These are phyloP conservation scores for Sclerotiophoma versabilis DNA, from an alignment of 2,329 filamentous ascomycete genomes.

Conservation along the genomic window DNA sequence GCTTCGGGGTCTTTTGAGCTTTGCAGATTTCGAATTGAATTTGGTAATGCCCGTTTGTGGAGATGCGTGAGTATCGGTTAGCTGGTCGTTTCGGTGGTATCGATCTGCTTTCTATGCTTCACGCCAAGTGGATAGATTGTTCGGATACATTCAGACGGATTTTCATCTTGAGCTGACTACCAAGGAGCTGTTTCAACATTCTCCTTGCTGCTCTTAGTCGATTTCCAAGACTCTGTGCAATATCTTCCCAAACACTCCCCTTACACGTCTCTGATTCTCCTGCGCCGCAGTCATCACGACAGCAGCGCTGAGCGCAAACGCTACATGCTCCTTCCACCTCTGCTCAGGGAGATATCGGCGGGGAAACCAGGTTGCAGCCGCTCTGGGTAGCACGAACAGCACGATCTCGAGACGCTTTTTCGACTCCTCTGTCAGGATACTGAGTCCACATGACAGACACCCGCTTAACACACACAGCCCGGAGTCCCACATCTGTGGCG, in stretches of 20 bases:
- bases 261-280: conserved; percentile 32
- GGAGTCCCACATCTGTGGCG: conserved; percentile 64
- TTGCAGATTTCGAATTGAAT: too few relatives aligned
- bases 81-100: too few relatives aligned
- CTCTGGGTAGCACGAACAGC: conserved; percentile 81
- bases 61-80: too few relatives aligned
- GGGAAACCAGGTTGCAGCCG: conserved; percentile 76
- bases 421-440: conserved; percentile 74
- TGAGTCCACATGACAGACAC: conserved; percentile 81
- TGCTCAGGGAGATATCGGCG: conserved; percentile 63
- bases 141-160: too few relatives aligned
- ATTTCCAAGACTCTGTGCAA: conserved; percentile 33
- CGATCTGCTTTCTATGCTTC: too few relatives aligned
- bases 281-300: conserved; percentile 41
- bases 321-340: conserved; percentile 42
- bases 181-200: not conserved
- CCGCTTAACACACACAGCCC: conserved; percentile 75
- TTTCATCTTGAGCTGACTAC: too few relatives aligned
- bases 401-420: conserved; percentile 75
- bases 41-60: too few relatives aligned
- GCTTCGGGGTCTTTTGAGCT: too few relatives aligned
- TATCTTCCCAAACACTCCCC: conserved; percentile 40
- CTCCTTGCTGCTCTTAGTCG: not conserved
- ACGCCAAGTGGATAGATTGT: too few relatives aligned
- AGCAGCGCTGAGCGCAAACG: conserved; percentile 41